phyloP scores from a whole-genome alignment of 192 early-diverging fungal species.

The Phlyctochytrium arcticum region DNA sequence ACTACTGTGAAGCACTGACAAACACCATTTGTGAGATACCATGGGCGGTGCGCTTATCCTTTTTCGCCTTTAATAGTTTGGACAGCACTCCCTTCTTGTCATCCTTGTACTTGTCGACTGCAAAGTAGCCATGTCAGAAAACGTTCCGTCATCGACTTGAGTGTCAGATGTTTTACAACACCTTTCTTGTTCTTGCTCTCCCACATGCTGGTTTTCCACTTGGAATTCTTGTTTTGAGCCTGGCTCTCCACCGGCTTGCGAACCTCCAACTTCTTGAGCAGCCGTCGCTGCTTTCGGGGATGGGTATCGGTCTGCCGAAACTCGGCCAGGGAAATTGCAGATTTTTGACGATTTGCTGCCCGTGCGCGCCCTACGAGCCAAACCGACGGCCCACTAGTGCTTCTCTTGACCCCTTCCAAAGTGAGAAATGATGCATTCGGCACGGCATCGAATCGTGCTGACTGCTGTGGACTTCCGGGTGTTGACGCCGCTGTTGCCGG shows the following conservation, averaged over 20 bases:
- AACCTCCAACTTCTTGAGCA: constrained; percentile 35
- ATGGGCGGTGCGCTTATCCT: constrained; percentile 31
- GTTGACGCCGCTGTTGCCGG: not conserved
- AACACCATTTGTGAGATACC: constrained; percentile 17
- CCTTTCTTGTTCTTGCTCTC: constrained; percentile 15
- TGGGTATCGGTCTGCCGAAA: constrained; percentile 31
- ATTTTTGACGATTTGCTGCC: not conserved
- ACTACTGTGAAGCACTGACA: not conserved
- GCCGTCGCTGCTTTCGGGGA: constrained; percentile 32
- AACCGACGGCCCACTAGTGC: constrained; percentile 5
- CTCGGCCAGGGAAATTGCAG: constrained; percentile 32
- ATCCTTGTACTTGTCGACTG: too few relatives aligned
- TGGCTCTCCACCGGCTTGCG: constrained; percentile 5
- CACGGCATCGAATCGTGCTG: not conserved
- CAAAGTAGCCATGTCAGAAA: too few relatives aligned
- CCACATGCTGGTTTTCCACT: constrained; percentile 3
- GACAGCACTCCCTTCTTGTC: constrained; percentile 19
- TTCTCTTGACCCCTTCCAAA: not conserved
- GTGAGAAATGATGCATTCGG: not conserved
- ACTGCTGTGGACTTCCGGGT: not conserved
- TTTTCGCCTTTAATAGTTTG: constrained; percentile 41
- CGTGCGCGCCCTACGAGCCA: not conserved
- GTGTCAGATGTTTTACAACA: too few relatives aligned
- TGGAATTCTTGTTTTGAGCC: not conserved
- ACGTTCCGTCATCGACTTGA: too few relatives aligned